These are phyloP conservation scores for Clonostachys rhizophaga DNA, from an alignment of 2,329 filamentous ascomycete species.

Conservation along the genomic window DNA sequence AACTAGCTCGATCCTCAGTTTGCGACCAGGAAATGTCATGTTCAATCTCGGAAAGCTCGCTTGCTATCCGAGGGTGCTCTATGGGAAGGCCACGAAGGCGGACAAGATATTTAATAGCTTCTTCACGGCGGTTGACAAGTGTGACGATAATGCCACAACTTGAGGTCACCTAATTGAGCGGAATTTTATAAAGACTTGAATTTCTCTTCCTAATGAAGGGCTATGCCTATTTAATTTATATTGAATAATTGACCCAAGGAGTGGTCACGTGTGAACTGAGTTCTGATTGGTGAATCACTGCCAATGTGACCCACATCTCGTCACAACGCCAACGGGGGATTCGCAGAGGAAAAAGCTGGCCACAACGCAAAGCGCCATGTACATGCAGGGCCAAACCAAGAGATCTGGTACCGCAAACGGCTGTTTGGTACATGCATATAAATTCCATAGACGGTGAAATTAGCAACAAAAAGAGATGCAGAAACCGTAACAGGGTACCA, in stretches of 20 bases:
- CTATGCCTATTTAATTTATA: too few relatives aligned
- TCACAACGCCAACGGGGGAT: slow-evolving; percentile 27
- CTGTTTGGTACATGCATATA: slow-evolving; percentile 17
- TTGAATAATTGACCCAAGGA: too few relatives aligned
- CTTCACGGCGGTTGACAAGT: slow-evolving; percentile 16
- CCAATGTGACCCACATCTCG: too few relatives aligned
- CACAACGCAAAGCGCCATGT: slow-evolving; percentile 14
- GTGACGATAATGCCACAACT: too few relatives aligned
- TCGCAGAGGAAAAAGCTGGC: slow-evolving; percentile 23
- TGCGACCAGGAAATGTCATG: neutral
- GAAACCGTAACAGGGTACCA: slow-evolving; percentile 31
- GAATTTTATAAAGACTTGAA: too few relatives aligned
- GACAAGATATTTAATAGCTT: slow-evolving; percentile 10
- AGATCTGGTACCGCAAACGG: slow-evolving; percentile 17
- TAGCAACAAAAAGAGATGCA: slow-evolving; percentile 18
- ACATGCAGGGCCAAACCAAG: slow-evolving; percentile 14
- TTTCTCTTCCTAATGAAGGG: too few relatives aligned
- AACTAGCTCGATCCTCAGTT: too few relatives aligned
- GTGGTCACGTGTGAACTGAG: too few relatives aligned
- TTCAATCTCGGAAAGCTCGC: slow-evolving; percentile 20
- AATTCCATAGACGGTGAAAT: slow-evolving; percentile 25
- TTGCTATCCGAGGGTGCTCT: slow-evolving; percentile 4
- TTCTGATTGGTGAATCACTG: too few relatives aligned
- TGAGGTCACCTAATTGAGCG: too few relatives aligned
- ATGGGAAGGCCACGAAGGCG: slow-evolving; percentile 15